Evolutionary conservation across 345 rosid species (phyloP).

Genomic region (Eucalyptus curtisii): DNA sequence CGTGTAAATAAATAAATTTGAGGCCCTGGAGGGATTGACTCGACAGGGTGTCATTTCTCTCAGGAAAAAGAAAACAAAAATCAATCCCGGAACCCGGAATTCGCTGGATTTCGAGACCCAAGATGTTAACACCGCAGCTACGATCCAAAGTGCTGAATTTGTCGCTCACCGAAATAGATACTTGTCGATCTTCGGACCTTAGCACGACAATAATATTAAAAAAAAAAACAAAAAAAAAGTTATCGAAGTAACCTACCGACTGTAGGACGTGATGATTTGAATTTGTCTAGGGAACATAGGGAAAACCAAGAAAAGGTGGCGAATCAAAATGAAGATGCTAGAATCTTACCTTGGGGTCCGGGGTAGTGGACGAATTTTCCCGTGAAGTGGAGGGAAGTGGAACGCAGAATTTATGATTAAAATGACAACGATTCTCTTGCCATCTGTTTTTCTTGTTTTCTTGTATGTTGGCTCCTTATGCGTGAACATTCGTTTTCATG

Average conservation of each 20-base stretch:
- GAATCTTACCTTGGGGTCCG: neutral
- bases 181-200: neutral
- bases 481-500: neutral
- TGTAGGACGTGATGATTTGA: neutral
- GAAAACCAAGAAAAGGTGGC: neutral
- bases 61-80: neutral
- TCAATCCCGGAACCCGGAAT: neutral
- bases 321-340: neutral
- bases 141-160: neutral
- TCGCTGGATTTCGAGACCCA: neutral
- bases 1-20: neutral
- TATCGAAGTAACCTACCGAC: neutral
- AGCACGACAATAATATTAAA: neutral
- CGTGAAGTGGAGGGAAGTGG: neutral
- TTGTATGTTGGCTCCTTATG: neutral
- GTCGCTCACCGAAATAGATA: neutral
- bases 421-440: neutral
- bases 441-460: neutral
- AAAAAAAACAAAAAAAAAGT: no score
- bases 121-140: neutral
- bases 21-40: neutral
- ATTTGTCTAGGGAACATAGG: neutral
- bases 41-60: neutral
- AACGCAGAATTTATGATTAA: neutral
- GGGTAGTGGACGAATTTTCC: neutral